Percentiles rank a stretch among this genome's conserved stretches.
phyloP scores from a whole-genome alignment of 768 basidiomycete species.

The Mycena vitilis region DNA sequence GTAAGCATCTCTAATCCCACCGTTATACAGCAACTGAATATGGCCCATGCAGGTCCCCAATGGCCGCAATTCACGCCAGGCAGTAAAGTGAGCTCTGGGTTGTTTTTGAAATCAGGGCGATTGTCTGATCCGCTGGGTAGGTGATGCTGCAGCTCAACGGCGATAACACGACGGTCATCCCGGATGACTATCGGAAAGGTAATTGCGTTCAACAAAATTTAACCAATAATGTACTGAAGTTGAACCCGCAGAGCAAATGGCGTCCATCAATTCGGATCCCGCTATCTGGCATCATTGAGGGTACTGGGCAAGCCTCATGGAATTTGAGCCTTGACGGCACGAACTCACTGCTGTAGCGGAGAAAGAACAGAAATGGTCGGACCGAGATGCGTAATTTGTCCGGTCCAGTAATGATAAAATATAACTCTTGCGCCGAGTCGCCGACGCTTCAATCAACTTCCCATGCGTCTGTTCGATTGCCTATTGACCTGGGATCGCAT shows the following conservation, averaged over 20 bases:
- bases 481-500: too few relatives aligned
- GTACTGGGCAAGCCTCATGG: not conserved
- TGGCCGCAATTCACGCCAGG: constrained; percentile 20
- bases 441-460: too few relatives aligned
- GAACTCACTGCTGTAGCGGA: too few relatives aligned
- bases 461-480: too few relatives aligned
- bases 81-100: constrained; percentile 3
- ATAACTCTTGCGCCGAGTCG: too few relatives aligned
- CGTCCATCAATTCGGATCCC: constrained; percentile 19
- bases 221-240: not conserved
- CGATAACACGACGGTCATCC: constrained; percentile 48
- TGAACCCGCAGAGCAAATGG: constrained; percentile 25
- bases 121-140: constrained; percentile 28
- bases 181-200: constrained; percentile 40
- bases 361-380: too few relatives aligned
- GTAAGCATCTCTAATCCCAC: constrained; percentile 35
- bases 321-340: too few relatives aligned
- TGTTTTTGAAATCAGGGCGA: too few relatives aligned
- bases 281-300: constrained; percentile 20
- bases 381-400: too few relatives aligned
- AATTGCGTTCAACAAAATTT: not conserved
- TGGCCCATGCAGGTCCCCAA: constrained; percentile 5
- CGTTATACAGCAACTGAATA: not conserved
- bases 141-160: constrained; percentile 51
- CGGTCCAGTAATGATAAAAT: too few relatives aligned